Conservation (phyloP, 805 yeast genomes). For the Priceomyces carsonii region DNA sequence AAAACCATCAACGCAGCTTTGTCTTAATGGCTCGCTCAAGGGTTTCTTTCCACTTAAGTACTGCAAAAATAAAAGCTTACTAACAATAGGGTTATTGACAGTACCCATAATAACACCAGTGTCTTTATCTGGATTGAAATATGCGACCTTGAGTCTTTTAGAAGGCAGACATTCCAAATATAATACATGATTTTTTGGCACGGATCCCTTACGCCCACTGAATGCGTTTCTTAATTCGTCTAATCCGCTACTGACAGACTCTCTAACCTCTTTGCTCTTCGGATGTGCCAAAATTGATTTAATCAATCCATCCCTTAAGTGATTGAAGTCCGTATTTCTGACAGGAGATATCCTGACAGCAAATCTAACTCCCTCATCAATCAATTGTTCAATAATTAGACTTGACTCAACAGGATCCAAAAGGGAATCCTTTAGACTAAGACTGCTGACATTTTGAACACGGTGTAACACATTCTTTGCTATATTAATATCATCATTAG, state of each 20-base stretch:
- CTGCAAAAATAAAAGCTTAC: conserved; percentile 69
- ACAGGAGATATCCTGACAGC: conserved; percentile 80
- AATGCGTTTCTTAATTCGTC: conserved; percentile 66
- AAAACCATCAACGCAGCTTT: conserved; percentile 41
- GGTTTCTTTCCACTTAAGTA: conserved; percentile 74
- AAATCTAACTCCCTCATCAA: conserved; percentile 61
- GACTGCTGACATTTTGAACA: conserved; percentile 17
- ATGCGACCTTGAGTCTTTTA: conserved; percentile 26
- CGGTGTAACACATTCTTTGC: conserved; percentile 30
- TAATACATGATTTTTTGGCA: conserved; percentile 71
- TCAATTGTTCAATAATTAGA: conserved; percentile 53
- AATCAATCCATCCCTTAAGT: conserved; percentile 84
- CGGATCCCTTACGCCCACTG: conserved; percentile 60
- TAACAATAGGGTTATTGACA: conserved; percentile 60
- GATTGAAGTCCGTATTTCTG: conserved; percentile 88
- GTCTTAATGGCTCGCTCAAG: conserved; percentile 55
- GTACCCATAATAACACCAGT: conserved; percentile 48
- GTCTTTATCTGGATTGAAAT: conserved; percentile 27
- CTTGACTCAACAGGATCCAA: conserved; percentile 52
- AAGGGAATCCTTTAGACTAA: conserved; percentile 22
- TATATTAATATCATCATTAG: conserved; percentile 52
- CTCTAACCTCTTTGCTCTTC: conserved; percentile 48
- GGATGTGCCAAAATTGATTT: conserved; percentile 75
- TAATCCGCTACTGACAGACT: conserved; percentile 55
- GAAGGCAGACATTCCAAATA: conserved; percentile 52